Evolutionary conservation across 2,329 filamentous ascomycete genomes (phyloP).

Genomic region (Claviceps africana): DNA sequence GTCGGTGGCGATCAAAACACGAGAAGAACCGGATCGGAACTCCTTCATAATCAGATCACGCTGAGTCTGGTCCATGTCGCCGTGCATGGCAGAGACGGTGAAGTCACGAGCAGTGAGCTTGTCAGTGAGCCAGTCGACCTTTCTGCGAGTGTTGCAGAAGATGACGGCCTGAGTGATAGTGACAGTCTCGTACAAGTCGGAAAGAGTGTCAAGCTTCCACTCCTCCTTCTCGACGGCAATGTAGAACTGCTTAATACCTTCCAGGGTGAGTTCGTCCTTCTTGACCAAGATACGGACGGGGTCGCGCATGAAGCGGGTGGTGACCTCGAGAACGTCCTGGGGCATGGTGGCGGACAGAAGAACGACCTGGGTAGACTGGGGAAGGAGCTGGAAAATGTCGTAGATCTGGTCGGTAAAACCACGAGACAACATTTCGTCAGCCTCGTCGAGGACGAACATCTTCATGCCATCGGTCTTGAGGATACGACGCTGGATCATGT

Average conservation of each 20-base stretch:
- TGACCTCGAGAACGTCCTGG: conserved; percentile 97
- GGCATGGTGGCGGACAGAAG: conserved; percentile 97
- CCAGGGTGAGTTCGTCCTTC: conserved; percentile 98
- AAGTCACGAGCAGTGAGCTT: conserved; percentile 98
- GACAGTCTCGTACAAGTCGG: conserved; percentile 96
- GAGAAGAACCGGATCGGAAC: conserved; percentile 96
- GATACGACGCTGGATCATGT: conserved; percentile 98
- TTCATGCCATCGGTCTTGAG: conserved; percentile 97
- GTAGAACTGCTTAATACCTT: conserved; percentile 99
- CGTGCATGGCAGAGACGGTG: conserved; percentile 99
- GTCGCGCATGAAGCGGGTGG: conserved; percentile 99
- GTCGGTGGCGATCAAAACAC: conserved; percentile 97
- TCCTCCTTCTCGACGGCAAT: conserved; percentile 99
- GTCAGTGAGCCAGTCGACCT: conserved; percentile 99
- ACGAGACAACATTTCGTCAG: conserved; percentile 98
- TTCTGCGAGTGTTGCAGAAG: conserved; percentile 99
- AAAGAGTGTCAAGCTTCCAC: conserved; percentile 99
- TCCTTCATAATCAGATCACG: conserved; percentile 99
- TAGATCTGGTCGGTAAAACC: conserved; percentile 99
- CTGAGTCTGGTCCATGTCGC: conserved; percentile 96
- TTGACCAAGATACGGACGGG: conserved; percentile 98
- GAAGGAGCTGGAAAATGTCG: conserved; percentile 98
- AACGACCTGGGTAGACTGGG: conserved; percentile 95
- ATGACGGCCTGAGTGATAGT: conserved; percentile 99
- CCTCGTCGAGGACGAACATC: conserved; percentile 99